Evolutionary conservation across 768 basidiomycete species (phyloP).

Genomic region (Saitozyma sp.): DNA sequence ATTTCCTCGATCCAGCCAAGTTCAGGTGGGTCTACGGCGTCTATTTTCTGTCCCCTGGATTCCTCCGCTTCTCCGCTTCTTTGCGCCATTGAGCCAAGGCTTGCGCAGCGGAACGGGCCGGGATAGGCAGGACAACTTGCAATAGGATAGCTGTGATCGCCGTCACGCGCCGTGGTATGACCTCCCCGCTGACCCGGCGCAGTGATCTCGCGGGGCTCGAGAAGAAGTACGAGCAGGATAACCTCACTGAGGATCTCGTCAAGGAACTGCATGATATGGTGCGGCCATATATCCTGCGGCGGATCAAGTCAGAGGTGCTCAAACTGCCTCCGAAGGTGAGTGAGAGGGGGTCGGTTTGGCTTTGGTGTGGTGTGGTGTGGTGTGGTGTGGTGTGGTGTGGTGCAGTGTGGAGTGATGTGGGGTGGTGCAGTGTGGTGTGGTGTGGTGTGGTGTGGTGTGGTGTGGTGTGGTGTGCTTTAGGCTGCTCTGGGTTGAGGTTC

Average conservation of each 20-base stretch:
- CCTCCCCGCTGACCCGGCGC: neutral
- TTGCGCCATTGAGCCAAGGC: neutral
- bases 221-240: slow-evolving; percentile 63
- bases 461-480: no score
- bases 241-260: slow-evolving; percentile 75
- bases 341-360: neutral
- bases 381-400: no score
- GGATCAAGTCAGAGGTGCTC: slow-evolving; percentile 89
- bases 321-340: slow-evolving; percentile 79
- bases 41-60: neutral
- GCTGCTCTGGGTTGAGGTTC: no score
- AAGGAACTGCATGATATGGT: slow-evolving; percentile 75
- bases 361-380: no score
- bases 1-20: slow-evolving; percentile 64
- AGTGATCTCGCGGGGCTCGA: slow-evolving; percentile 77
- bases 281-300: slow-evolving; percentile 83
- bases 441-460: no score
- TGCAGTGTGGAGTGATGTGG: no score
- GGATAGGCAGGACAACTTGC: no score
- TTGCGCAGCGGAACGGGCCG: no score
- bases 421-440: no score
- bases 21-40: slow-evolving; percentile 34
- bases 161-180: neutral
- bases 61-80: no score
- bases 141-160: no score